phyloP scores from a whole-genome alignment of 2,329 filamentous ascomycete genomes.

The Clarireedia sp. region DNA sequence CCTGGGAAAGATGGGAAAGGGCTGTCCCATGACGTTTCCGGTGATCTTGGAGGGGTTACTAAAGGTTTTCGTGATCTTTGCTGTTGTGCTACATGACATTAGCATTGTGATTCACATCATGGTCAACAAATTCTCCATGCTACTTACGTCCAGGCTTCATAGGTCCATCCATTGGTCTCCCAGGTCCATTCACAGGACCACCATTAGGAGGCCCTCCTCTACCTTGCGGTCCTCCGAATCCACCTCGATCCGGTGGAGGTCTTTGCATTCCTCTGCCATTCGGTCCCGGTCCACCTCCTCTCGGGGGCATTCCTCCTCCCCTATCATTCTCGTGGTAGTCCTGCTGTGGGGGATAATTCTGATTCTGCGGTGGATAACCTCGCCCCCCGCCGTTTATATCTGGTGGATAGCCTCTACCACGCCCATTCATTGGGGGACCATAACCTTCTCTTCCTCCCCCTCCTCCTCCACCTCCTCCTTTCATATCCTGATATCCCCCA shows the following conservation, averaged over 20 bases:
- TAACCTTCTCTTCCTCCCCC: conserved; percentile 20
- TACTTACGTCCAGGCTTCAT: conserved; percentile 10
- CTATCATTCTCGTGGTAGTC: conserved; percentile 24
- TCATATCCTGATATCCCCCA: conserved; percentile 23
- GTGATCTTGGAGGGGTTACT: conserved; percentile 31
- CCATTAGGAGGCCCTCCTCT: conserved; percentile 21
- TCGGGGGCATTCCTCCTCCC: conserved; percentile 20
- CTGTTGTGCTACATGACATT: conserved; percentile 12
- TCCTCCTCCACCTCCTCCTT: conserved; percentile 16
- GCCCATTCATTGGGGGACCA: conserved; percentile 23
- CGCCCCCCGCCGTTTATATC: conserved; percentile 5
- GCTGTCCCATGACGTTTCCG: conserved; percentile 37
- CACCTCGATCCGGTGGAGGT: conserved; percentile 21
- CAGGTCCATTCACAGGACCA: conserved; percentile 7
- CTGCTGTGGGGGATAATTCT: conserved; percentile 24
- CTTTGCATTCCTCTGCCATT: conserved; percentile 25
- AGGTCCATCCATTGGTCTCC: conserved; percentile 11
- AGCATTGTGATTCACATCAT: neutral
- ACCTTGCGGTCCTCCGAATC: conserved; percentile 20
- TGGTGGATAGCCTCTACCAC: conserved; percentile 16
- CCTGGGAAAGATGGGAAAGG: conserved; percentile 40
- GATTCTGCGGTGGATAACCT: conserved; percentile 25
- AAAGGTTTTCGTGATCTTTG: conserved; percentile 21
- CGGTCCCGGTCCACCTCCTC: conserved; percentile 14
- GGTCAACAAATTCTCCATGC: neutral